Base-by-base conservation (phyloP, 495 filamentous ascomycete species). In the Glarea lozoyensis region DNA sequence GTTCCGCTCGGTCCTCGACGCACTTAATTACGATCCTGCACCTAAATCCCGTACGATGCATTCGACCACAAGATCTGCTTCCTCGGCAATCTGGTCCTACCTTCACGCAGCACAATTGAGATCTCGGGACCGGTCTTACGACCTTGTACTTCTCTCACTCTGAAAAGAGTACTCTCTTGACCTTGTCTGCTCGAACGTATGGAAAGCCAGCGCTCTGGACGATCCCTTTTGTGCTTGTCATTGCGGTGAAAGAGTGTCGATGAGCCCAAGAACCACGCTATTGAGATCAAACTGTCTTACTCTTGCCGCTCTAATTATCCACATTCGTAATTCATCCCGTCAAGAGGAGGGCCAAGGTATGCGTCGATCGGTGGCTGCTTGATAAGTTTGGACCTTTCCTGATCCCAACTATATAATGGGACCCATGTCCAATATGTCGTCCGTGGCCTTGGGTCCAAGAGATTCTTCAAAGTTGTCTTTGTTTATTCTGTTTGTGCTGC, bases 111-210 rank as follows among this genome's bases (percentile, higher is more conserved):
- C n/a, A 48, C 49, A 42, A 37, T 3, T 37, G 42, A 50, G 38
- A 47, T 54, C 51, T 50, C 44, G 43, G 50, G 46, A 47, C 39
- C 51, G n/a, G n/a, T n/a, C n/a, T n/a, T n/a, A n/a, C n/a, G n/a
- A n/a, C n/a, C n/a, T n/a, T n/a, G n/a, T n/a, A n/a, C n/a, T n/a
- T n/a, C n/a, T n/a, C n/a, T n/a, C n/a, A n/a, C n/a, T n/a, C n/a
- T n/a, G n/a, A n/a, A n/a, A n/a, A n/a, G n/a, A n/a, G n/a, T n/a
- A n/a, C n/a, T n/a, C n/a, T n/a, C n/a, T n/a, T n/a, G n/a, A n/a
- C n/a, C n/a, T n/a, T n/a, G n/a, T n/a, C n/a, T n/a, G n/a, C n/a
- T n/a, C n/a, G n/a, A n/a, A n/a, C n/a, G n/a, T n/a, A n/a, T n/a
- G n/a, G n/a, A n/a, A n/a, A n/a, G n/a, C n/a, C n/a, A n/a, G n/a